Conservation (phyloP, 164 flowering plant species). For the Sextonia rubra region DNA sequence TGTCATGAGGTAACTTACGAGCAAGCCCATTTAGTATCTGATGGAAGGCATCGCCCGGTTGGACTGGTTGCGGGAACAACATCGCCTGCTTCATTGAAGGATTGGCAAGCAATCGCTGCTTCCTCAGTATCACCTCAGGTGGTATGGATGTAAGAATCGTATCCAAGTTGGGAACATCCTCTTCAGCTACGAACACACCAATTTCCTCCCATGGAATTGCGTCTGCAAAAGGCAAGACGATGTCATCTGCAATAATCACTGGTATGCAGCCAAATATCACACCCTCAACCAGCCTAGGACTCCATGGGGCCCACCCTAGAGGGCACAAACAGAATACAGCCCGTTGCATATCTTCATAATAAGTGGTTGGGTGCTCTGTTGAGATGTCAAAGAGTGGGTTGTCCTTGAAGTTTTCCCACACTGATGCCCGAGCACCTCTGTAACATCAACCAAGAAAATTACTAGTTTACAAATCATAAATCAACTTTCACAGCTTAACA, state of each 20-base stretch:
- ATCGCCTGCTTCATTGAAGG: slow-evolving; percentile 91
- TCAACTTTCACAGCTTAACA: not conserved
- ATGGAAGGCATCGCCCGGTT: slow-evolving; percentile 88
- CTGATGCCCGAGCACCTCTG: slow-evolving; percentile 97
- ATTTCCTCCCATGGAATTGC: slow-evolving; percentile 98
- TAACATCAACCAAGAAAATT: slow-evolving; percentile 3
- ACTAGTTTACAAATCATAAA: not conserved
- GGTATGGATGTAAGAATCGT: slow-evolving; percentile 84
- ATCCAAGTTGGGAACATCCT: slow-evolving; percentile 84
- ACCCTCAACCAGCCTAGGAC: slow-evolving; percentile 92
- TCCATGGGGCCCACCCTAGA: slow-evolving; percentile 99
- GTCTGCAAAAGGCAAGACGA: slow-evolving; percentile 90
- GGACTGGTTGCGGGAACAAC: slow-evolving; percentile 88
- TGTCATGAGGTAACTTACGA: slow-evolving; percentile 75
- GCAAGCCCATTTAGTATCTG: slow-evolving; percentile 89
- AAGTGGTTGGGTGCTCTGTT: slow-evolving; percentile 92
- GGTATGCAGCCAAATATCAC: slow-evolving; percentile 97
- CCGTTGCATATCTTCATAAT: slow-evolving; percentile 97
- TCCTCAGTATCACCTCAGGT: slow-evolving; percentile 69
- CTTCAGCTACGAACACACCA: slow-evolving; percentile 78
- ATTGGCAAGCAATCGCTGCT: slow-evolving; percentile 82
- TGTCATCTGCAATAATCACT: slow-evolving; percentile 93
- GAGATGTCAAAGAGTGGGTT: slow-evolving; percentile 94
- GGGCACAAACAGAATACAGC: slow-evolving; percentile 95
- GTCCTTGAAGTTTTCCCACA: slow-evolving; percentile 98